Evolutionary conservation across 176 grass and related monocot genomes (phyloP).

Genomic region (Elymus sibiricus): DNA sequence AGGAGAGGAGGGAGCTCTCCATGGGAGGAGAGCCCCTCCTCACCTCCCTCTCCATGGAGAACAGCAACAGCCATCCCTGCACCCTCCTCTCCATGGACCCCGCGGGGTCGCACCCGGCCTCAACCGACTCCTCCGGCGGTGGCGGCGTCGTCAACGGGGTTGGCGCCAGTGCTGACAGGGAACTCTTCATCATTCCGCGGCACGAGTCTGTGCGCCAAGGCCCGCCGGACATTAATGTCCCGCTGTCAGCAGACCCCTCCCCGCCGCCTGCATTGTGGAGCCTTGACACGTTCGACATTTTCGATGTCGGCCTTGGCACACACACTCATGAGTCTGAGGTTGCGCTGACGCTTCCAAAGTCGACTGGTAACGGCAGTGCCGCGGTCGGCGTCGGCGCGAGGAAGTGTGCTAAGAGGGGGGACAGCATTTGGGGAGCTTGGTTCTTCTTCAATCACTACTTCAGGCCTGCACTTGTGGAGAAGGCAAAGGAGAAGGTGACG

Average conservation of each 20-base stretch:
- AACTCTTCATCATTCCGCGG: slow-evolving; percentile 42
- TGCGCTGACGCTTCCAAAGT: slow-evolving; percentile 43
- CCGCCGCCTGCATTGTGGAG: slow-evolving; percentile 27
- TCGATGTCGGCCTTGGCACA: slow-evolving; percentile 53
- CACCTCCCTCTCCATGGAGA: slow-evolving; percentile 67
- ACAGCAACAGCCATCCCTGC: slow-evolving; percentile 51
- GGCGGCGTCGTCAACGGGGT: not conserved
- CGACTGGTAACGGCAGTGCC: not conserved
- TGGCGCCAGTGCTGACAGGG: slow-evolving; percentile 21
- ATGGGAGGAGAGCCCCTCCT: slow-evolving; percentile 73
- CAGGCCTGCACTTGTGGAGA: slow-evolving; percentile 48
- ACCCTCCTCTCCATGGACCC: slow-evolving; percentile 80
- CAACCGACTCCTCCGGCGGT: not conserved
- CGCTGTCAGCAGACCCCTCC: slow-evolving; percentile 46
- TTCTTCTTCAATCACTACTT: slow-evolving; percentile 82
- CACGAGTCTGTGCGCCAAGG: slow-evolving; percentile 18
- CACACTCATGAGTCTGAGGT: slow-evolving; percentile 57
- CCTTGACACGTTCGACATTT: slow-evolving; percentile 43
- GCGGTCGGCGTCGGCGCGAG: slow-evolving; percentile 9
- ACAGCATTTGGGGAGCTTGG: slow-evolving; percentile 74
- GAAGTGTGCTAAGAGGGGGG: slow-evolving; percentile 64
- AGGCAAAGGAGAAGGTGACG: slow-evolving; percentile 44
- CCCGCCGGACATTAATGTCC: slow-evolving; percentile 69
- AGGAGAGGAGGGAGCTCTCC: slow-evolving; percentile 51
- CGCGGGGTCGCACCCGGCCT: slow-evolving; percentile 24